A percentile compares a stretch with the other conserved stretches of the same genome.
phyloP scores from a whole-genome alignment of 345 rosid genomes.

The Gynandropsis gynandra region DNA sequence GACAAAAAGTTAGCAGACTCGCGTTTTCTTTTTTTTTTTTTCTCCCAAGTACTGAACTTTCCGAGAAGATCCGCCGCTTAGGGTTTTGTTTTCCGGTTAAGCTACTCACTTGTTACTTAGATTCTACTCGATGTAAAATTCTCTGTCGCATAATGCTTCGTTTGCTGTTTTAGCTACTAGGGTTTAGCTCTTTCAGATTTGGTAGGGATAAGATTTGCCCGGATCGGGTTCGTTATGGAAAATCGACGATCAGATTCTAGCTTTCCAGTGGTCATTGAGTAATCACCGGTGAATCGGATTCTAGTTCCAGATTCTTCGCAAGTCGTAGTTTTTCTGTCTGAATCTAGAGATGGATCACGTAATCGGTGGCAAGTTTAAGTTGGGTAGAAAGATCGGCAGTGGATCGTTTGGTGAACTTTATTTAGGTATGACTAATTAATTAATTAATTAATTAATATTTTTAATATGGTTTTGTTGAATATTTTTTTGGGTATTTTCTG shows the following conservation, averaged over 20 bases:
- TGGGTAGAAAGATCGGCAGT: conserved; percentile 78
- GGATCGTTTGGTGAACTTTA: conserved; percentile 80
- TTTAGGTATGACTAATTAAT: conserved; percentile 35
- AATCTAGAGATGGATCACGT: conserved; percentile 40
- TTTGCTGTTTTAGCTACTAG: not conserved
- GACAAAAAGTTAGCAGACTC: not conserved
- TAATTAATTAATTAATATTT: not conserved
- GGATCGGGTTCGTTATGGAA: conserved; percentile 19
- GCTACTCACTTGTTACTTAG: not conserved
- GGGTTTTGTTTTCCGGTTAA: not conserved
- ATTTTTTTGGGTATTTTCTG: not conserved
- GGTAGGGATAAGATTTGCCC: conserved; percentile 12
- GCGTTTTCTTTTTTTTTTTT: not conserved
- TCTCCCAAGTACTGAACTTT: not conserved
- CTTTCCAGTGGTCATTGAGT: conserved; percentile 16
- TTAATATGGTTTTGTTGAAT: not conserved
- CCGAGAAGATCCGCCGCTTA: conserved; percentile 15
- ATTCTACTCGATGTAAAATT: not conserved
- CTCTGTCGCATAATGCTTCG: not conserved
- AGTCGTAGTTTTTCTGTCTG: not conserved
- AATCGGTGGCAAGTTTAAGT: conserved; percentile 70
- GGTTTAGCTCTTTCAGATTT: conserved; percentile 8
- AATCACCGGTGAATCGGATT: conserved; percentile 18
- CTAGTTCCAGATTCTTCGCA: not conserved
- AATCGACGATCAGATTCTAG: conserved; percentile 6